These are phyloP conservation scores for Picea glauca DNA, from an alignment of 75 land plant genomes.

Conservation along the genomic window DNA sequence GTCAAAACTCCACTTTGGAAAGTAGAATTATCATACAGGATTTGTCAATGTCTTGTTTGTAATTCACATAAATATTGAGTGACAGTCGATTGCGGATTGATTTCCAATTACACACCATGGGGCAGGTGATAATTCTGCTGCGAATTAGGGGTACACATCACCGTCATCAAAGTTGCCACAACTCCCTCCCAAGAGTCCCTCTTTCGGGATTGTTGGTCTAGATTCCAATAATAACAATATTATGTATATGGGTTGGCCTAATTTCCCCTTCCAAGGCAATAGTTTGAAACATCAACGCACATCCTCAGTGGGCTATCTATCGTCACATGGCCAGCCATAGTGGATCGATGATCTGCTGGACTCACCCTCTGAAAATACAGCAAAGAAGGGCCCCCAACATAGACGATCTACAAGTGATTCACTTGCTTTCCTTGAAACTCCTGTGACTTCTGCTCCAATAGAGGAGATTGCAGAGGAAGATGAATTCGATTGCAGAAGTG, in stretches of 20 bases:
- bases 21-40: too few relatives aligned
- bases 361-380: conserved; percentile 24
- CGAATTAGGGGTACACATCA: background rate
- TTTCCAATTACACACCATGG: background rate
- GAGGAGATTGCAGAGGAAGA: too few relatives aligned
- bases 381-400: conserved; percentile 47
- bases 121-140: background rate
- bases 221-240: background rate
- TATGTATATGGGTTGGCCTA: conserved; percentile 4
- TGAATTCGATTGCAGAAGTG: too few relatives aligned
- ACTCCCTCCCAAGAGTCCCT: background rate
- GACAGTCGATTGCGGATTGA: background rate
- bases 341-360: conserved; percentile 66
- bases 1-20: too few relatives aligned
- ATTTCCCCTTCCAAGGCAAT: background rate
- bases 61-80: background rate
- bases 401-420: conserved; percentile 50
- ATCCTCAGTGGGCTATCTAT: conserved; percentile 1
- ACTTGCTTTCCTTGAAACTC: too few relatives aligned
- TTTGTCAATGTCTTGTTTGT: conserved; percentile 1
- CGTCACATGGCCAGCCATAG: conserved; percentile 10
- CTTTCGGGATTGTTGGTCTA: background rate
- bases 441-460: too few relatives aligned
- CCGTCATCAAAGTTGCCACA: background rate
- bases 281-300: conserved; percentile 8